Percentiles rank a stretch among this genome's conserved stretches.
These are phyloP conservation scores for Podochytrium sp. DNA, from an alignment of 192 early-diverging fungal genomes.

Conservation along the genomic window DNA sequence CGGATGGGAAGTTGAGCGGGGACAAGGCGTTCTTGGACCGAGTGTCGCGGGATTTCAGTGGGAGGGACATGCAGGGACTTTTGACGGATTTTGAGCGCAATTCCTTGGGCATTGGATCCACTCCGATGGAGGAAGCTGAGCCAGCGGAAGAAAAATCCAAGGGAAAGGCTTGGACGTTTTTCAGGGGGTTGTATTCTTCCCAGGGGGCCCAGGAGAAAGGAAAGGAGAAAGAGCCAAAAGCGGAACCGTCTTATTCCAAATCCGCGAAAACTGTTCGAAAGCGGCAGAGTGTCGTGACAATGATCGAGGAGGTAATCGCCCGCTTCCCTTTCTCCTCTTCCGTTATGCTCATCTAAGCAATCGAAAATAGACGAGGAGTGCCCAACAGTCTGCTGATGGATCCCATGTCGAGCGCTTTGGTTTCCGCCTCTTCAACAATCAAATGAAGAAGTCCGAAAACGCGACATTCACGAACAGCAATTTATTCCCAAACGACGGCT, in stretches of 20 bases:
- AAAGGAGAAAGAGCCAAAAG: background rate
- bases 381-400: conserved; percentile 17
- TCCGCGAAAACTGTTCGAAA: conserved; percentile 7
- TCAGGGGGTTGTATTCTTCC: background rate
- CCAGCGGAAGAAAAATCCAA: background rate
- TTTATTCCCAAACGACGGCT: background rate
- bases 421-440: conserved; percentile 1
- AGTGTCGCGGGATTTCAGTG: conserved; percentile 24
- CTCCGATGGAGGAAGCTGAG: background rate
- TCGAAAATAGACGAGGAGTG: conserved; percentile 2
- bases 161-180: conserved; percentile 23
- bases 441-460: background rate
- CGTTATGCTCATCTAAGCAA: background rate
- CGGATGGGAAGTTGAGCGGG: background rate
- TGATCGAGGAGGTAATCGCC: conserved; percentile 43
- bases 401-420: conserved; percentile 4
- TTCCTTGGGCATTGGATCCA: background rate
- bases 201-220: background rate
- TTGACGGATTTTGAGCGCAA: conserved; percentile 16
- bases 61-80: conserved; percentile 30
- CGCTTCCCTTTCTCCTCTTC: background rate
- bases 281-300: conserved; percentile 25
- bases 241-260: background rate
- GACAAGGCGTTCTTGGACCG: conserved; percentile 25
- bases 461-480: background rate